Evolutionary conservation across 2,329 filamentous ascomycete genomes (phyloP), one percentile per base, ranked within the genome.

Genomic region (Thelonectria discophora): DNA sequence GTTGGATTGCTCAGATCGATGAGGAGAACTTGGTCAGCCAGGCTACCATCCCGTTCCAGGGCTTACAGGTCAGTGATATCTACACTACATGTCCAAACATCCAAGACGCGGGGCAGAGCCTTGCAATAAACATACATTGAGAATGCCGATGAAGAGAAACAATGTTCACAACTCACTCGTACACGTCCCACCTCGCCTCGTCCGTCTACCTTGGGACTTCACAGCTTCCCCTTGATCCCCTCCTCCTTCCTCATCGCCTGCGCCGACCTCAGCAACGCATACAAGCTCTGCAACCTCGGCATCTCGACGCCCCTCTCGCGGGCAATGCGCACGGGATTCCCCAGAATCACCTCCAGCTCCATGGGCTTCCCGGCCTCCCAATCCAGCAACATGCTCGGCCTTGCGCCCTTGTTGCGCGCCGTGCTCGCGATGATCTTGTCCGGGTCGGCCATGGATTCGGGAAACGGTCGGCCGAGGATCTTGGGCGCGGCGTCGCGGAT

Each of bases 281-380:
- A 91, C 66, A 91, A 68, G 20, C 77, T 89, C 78, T 91, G 87
- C 77, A 91, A 70, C 72, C 87, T 78, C 11, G 88, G 88, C 84
- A 91, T 84, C 69, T 89, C 84, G 5, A 88, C 83, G 0, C 88
- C 89, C 52, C 82, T 82, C 55, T 81, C 82, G 66, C 86, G 78
- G 10, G 89, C 89, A 48, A 90, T 86, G 65, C 87, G 78, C 30
- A 91, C 85, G 1, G 89, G 88, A 72, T 92, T 91, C 1, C 90
- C 89, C 21, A 92, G 73, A 42, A 92, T 90, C 37, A 90, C 89
- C 76, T 92, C 90, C 52, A 92, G 73, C 79, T 92, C 90, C 81
- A 92, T 82, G 42, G 83, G 83, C 70, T 86, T 81, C 0, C 87
- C 86, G 2, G 80, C 82, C 74, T 90, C 87, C 88, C 88, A 91